Percentiles rank a stretch among this genome's conserved stretches.
phyloP scores from a whole-genome alignment of 2,329 filamentous ascomycete genomes.

The Cyanodermella asteris region DNA sequence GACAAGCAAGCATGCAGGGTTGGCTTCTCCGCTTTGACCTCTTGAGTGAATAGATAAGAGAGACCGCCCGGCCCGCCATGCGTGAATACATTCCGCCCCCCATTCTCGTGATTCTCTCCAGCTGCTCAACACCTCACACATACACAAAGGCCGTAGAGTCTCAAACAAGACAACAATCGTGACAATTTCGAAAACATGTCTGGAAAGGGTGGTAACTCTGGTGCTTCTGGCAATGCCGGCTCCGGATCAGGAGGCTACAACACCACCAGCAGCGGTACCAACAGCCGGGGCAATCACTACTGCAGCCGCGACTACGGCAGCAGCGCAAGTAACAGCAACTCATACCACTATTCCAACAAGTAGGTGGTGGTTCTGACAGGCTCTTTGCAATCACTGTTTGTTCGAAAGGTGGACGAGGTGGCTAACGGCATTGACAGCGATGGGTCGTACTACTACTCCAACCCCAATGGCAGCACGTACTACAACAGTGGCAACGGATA shows the following conservation, averaged over 20 bases:
- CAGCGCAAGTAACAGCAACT: constrained; percentile 14
- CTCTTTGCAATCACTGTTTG: background rate
- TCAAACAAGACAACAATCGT: no score
- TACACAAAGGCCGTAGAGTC: no score
- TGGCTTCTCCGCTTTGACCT: no score
- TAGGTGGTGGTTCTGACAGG: constrained; percentile 6
- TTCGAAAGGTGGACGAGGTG: background rate
- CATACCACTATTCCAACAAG: constrained; percentile 20
- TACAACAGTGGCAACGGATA: constrained; percentile 15
- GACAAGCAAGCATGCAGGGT: no score
- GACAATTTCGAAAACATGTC: no score
- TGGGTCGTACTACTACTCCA: constrained; percentile 18
- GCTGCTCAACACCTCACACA: no score
- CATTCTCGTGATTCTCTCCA: no score
- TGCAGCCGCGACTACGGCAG: constrained; percentile 17
- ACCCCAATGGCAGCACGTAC: constrained; percentile 18
- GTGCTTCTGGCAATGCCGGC: background rate
- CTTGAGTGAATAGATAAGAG: no score
- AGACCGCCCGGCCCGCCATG: no score
- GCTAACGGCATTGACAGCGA: constrained; percentile 1
- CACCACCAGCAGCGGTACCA: constrained; percentile 7
- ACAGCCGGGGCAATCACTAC: constrained; percentile 17
- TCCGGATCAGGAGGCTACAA: constrained; percentile 4
- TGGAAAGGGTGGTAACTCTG: no score
- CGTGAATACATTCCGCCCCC: no score